A percentile compares a stretch with the other conserved stretches of the same genome.
phyloP scores from a whole-genome alignment of 106 monocot species.

The Dendrobium catenatum region DNA sequence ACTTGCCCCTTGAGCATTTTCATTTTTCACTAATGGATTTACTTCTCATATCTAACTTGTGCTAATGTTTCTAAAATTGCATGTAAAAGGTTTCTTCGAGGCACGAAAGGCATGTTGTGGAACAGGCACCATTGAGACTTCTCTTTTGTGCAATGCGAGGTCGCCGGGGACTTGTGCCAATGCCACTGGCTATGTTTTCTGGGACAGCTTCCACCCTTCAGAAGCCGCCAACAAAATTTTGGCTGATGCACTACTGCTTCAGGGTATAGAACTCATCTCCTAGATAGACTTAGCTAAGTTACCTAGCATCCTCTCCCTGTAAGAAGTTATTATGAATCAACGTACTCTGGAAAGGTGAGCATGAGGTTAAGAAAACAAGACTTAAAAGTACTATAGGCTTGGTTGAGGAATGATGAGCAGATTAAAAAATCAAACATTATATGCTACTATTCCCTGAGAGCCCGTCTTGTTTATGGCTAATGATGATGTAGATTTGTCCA shows the following conservation, averaged over 20 bases:
- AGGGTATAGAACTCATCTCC: conserved; percentile 76
- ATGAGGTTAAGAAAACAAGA: background rate
- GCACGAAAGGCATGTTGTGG: conserved; percentile 83
- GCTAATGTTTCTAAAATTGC: background rate
- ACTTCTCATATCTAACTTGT: too few species aligned
- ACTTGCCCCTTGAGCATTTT: background rate
- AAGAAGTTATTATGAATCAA: background rate
- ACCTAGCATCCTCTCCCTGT: background rate
- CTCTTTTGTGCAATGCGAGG: conserved; percentile 61
- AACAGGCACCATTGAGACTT: conserved; percentile 87
- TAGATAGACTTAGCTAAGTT: conserved; percentile 3
- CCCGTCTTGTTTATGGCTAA: background rate
- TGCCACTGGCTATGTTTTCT: conserved; percentile 89
- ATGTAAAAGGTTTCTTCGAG: conserved; percentile 61
- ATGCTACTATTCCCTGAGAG: background rate
- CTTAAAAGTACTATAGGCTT: too few species aligned
- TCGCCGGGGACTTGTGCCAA: conserved; percentile 80
- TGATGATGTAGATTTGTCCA: background rate
- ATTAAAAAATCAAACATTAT: background rate
- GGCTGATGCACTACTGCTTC: conserved; percentile 44
- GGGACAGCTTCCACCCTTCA: conserved; percentile 86
- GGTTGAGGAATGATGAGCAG: background rate
- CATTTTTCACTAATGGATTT: too few species aligned
- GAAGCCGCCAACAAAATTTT: conserved; percentile 70
- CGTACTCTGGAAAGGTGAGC: too few species aligned